Evolutionary conservation across 306 rosid species (phyloP).

Genomic region (Oemleria cerasiformis): DNA sequence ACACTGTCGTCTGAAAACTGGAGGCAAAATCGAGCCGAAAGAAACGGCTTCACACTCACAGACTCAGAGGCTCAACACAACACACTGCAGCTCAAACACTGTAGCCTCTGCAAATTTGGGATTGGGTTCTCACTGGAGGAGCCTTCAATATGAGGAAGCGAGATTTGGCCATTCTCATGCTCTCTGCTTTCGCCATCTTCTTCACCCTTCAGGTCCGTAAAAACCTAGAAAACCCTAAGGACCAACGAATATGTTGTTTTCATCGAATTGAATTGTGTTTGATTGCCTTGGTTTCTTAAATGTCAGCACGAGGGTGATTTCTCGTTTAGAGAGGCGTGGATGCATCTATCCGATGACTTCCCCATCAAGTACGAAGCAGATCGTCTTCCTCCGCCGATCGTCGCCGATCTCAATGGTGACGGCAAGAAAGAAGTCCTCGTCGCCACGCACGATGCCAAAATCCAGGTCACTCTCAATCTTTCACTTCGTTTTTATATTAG

Average conservation of each 20-base stretch:
- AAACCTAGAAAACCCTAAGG: background rate
- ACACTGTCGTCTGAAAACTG: background rate
- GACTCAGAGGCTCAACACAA: background rate
- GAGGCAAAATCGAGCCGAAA: background rate
- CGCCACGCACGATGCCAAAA: constrained; percentile 93
- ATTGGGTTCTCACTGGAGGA: background rate
- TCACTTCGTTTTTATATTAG: background rate
- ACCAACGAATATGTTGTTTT: background rate
- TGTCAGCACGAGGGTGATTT: constrained; percentile 91
- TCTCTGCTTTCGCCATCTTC: constrained; percentile 93
- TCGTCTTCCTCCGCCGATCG: constrained; percentile 91
- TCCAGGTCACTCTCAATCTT: constrained; percentile 53
- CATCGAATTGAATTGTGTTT: background rate
- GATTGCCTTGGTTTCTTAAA: constrained; percentile 1
- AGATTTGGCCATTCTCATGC: constrained; percentile 97
- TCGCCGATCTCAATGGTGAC: constrained; percentile 93
- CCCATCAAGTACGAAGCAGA: constrained; percentile 92
- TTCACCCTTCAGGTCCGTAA: constrained; percentile 82
- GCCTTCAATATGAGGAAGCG: constrained; percentile 82
- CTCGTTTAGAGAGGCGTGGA: constrained; percentile 92
- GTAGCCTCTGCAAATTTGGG: background rate
- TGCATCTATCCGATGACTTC: constrained; percentile 86
- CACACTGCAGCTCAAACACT: background rate
- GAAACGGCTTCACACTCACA: background rate
- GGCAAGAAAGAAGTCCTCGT: constrained; percentile 91